Evolutionary conservation across 2,329 filamentous ascomycete genomes (phyloP).

Genomic region (Akanthomyces uredinophilus): DNA sequence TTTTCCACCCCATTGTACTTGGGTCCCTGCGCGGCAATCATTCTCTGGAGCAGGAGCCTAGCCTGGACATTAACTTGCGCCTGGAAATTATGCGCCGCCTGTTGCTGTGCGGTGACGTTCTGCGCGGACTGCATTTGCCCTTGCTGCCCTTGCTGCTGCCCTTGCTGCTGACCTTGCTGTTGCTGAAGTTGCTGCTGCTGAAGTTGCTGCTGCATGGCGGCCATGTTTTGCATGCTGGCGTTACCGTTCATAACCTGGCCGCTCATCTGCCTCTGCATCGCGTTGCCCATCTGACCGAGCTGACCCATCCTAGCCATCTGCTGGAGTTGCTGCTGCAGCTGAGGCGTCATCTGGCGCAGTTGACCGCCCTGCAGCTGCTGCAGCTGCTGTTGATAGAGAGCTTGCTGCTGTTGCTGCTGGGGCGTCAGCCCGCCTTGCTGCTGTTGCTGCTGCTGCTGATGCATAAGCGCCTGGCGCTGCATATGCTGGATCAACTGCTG

Average conservation of each 20-base stretch:
- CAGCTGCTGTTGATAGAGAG: conserved; percentile 40
- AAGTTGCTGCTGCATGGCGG: conserved; percentile 29
- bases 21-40: conserved; percentile 28
- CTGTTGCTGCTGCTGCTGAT: conserved; percentile 21
- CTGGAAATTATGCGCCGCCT: conserved; percentile 20
- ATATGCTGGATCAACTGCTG: conserved; percentile 33
- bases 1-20: conserved; percentile 39
- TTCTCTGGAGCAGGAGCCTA: conserved; percentile 34
- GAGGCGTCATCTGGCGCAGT: conserved; percentile 30
- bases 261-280: conserved; percentile 33
- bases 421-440: conserved; percentile 34
- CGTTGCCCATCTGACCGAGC: conserved; percentile 33
- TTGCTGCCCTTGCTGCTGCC: conserved; percentile 29
- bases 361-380: conserved; percentile 36
- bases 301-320: conserved; percentile 32
- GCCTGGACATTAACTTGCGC: conserved; percentile 31
- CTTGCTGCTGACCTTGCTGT: conserved; percentile 26
- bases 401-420: conserved; percentile 37
- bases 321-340: conserved; percentile 35
- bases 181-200: conserved; percentile 26
- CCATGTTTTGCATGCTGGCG: conserved; percentile 26
- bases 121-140: conserved; percentile 18
- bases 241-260: conserved; percentile 29
- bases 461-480: conserved; percentile 33
- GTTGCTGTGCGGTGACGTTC: conserved; percentile 14